A percentile compares a stretch with the other conserved stretches of the same genome.
phyloP scores from a whole-genome alignment of 768 basidiomycete genomes.

The Lentinula aciculospora region DNA sequence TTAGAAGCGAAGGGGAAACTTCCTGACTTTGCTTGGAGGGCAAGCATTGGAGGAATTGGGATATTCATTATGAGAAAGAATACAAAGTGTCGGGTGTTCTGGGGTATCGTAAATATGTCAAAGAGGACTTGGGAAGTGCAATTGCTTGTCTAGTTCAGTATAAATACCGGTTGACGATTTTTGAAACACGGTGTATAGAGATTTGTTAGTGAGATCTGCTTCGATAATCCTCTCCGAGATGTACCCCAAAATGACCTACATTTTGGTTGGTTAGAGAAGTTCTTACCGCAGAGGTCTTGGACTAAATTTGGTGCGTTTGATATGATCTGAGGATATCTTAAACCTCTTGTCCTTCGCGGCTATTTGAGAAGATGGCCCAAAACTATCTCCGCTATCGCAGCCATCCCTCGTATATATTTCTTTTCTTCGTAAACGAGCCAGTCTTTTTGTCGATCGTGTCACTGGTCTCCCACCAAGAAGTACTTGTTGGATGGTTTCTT shows the following conservation, averaged over 20 bases:
- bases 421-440: not conserved
- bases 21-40: not conserved
- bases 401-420: not conserved
- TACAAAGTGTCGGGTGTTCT: not conserved
- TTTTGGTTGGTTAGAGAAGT: too few species aligned
- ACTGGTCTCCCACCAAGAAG: not conserved
- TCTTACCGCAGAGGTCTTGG: too few species aligned
- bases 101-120: not conserved
- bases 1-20: constrained; percentile 19
- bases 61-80: not conserved
- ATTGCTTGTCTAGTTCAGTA: not conserved
- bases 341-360: not conserved
- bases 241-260: not conserved
- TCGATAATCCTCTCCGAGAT: not conserved
- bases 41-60: constrained; percentile 3
- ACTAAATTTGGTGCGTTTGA: too few species aligned
- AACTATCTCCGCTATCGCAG: not conserved
- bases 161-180: not conserved
- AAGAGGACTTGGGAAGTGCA: not conserved
- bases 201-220: not conserved
- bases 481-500: too few species aligned
- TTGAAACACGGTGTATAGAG: not conserved
- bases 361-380: not conserved
- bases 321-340: not conserved
- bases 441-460: not conserved